phyloP scores from a whole-genome alignment of 768 basidiomycete genomes.

The Lactarius deliciosus region DNA sequence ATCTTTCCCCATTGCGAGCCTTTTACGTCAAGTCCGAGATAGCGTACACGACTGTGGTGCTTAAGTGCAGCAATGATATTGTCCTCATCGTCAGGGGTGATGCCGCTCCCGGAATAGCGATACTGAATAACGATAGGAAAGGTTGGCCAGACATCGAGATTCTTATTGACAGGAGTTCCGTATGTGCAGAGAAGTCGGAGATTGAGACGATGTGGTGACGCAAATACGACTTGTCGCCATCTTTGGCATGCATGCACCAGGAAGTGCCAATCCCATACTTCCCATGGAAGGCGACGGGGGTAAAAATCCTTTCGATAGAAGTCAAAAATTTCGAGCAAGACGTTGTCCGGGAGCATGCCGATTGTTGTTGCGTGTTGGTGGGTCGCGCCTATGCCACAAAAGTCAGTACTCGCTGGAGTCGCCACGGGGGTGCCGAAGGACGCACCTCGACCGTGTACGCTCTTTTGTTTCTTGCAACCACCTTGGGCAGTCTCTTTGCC shows the following conservation, averaged over 20 bases:
- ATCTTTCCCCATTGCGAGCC: background rate
- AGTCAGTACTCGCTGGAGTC: background rate
- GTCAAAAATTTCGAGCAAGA: background rate
- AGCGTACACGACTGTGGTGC: background rate
- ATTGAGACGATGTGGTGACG: background rate
- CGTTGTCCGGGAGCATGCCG: background rate
- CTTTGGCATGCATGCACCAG: background rate
- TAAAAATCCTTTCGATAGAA: background rate
- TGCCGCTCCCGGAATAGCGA: background rate
- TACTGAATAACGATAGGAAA: background rate
- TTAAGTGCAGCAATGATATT: background rate
- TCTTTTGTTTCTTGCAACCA: background rate
- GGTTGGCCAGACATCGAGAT: background rate
- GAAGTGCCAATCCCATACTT: background rate
- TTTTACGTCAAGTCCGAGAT: background rate
- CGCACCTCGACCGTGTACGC: background rate
- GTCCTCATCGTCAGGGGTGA: background rate
- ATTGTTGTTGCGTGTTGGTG: background rate
- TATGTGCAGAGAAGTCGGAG: background rate
- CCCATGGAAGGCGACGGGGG: no score
- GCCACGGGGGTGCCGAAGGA: background rate
- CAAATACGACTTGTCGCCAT: background rate
- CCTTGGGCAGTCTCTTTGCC: background rate
- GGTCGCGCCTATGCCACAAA: background rate
- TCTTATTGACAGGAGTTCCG: background rate